Evolutionary conservation across 441 rosid genomes (phyloP).

Genomic region (Populus trichocarpa): DNA sequence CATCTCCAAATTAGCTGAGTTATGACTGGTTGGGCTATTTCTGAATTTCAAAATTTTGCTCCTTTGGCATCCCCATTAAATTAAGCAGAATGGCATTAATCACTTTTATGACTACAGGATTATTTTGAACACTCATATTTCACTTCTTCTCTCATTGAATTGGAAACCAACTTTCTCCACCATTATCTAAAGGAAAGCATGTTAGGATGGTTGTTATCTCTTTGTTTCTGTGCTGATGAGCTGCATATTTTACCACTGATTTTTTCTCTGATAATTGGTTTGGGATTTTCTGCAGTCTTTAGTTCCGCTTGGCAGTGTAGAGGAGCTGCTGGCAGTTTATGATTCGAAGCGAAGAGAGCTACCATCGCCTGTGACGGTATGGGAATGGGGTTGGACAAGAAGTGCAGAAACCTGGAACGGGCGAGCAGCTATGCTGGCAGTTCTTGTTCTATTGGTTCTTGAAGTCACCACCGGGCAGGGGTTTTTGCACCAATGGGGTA

Average conservation of each 20-base stretch:
- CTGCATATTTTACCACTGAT: neutral
- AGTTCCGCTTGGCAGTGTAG: slow-evolving; percentile 92
- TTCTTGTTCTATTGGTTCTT: slow-evolving; percentile 72
- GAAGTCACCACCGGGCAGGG: slow-evolving; percentile 96
- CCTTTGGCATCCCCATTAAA: neutral
- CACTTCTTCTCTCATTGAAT: neutral
- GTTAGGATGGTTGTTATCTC: neutral
- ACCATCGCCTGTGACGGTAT: slow-evolving; percentile 84
- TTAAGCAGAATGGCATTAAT: neutral
- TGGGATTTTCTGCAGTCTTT: slow-evolving; percentile 56
- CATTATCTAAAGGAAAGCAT: neutral
- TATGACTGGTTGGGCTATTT: neutral
- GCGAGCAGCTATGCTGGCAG: slow-evolving; percentile 97
- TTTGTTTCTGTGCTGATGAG: neutral
- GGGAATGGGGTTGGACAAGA: slow-evolving; percentile 99
- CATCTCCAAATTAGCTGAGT: neutral
- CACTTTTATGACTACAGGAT: neutral
- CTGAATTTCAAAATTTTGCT: neutral
- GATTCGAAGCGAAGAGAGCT: slow-evolving; percentile 89
- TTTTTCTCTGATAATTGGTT: slow-evolving; percentile 12
- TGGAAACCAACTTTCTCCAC: neutral
- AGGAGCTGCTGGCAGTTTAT: slow-evolving; percentile 82
- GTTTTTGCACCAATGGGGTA: slow-evolving; percentile 92
- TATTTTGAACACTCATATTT: neutral
- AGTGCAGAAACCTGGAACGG: slow-evolving; percentile 99